A percentile compares a stretch with the other conserved stretches of the same genome.
Conservation (phyloP, 257 asterid genomes). For the Penstemon eatonii region DNA sequence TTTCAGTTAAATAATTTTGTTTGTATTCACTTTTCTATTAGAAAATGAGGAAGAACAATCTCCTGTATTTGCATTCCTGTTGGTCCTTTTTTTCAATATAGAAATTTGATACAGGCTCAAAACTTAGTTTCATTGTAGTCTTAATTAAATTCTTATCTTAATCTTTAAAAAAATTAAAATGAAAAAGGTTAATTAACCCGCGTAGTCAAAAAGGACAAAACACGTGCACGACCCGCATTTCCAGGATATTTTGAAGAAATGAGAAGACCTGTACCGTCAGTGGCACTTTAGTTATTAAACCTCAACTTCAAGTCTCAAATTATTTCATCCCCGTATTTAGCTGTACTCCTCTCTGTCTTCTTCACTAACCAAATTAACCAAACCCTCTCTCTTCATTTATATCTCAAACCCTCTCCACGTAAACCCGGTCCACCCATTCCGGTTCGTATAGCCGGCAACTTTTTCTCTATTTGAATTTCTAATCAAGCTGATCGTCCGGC, state of each 20-base stretch:
- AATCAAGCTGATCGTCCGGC: neutral
- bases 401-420: conserved; percentile 14
- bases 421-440: conserved; percentile 29
- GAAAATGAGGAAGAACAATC: no score
- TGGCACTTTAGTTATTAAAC: conserved; percentile 42
- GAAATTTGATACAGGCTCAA: no score
- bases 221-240: conserved; percentile 63
- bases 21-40: no score
- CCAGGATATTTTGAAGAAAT: conserved; percentile 32
- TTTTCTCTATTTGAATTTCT: neutral
- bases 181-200: conserved; percentile 30
- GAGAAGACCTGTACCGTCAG: neutral
- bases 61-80: no score
- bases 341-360: conserved; percentile 13
- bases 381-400: conserved; percentile 23
- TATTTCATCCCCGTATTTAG: conserved; percentile 23
- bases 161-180: no score
- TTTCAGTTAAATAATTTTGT: no score
- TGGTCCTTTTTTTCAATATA: no score
- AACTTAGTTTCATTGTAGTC: no score
- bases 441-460: conserved; percentile 21
- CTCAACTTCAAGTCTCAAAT: conserved; percentile 32
- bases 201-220: conserved; percentile 40
- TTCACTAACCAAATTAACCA: conserved; percentile 20
- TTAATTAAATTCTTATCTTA: no score